Percentiles rank a stretch among this genome's conserved stretches.
phyloP scores from a whole-genome alignment of 208 protist genomes.

The Trypanosoma scelopori region DNA sequence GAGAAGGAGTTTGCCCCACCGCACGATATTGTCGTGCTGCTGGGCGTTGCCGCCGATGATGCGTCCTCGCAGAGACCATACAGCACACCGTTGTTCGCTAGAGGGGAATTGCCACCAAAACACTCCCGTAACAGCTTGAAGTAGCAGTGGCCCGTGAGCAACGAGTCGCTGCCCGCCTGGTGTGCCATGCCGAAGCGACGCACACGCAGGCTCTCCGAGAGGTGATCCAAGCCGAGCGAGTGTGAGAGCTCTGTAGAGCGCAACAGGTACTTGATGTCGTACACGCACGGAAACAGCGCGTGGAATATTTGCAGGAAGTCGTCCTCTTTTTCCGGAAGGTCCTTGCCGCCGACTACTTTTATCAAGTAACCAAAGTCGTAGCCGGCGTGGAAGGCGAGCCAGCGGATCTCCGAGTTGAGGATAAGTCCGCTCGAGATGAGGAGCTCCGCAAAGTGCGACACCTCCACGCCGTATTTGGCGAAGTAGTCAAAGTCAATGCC shows the following conservation, averaged over 20 bases:
- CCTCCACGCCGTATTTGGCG: conserved; percentile 94
- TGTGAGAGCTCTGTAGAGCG: conserved; percentile 90
- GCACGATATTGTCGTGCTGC: conserved; percentile 48
- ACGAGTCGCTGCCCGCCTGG: conserved; percentile 96
- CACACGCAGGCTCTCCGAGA: conserved; percentile 95
- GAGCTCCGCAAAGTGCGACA: conserved; percentile 96
- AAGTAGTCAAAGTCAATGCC: conserved; percentile 98
- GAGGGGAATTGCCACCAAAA: conserved; percentile 82
- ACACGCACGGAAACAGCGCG: conserved; percentile 96
- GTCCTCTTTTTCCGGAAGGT: conserved; percentile 95
- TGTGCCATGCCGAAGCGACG: conserved; percentile 92
- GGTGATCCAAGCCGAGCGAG: conserved; percentile 95
- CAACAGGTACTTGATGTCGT: conserved; percentile 99
- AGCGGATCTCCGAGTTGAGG: conserved; percentile 95
- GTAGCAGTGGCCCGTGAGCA: conserved; percentile 98
- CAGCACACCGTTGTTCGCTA: conserved; percentile 89
- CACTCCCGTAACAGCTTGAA: conserved; percentile 95
- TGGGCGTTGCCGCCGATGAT: conserved; percentile 72
- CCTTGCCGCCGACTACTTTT: conserved; percentile 95
- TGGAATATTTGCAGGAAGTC: conserved; percentile 97
- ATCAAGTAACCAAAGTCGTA: conserved; percentile 99
- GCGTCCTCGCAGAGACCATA: conserved; percentile 94
- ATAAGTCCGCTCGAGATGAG: conserved; percentile 97
- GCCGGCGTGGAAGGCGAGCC: conserved; percentile 98
- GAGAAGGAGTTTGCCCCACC: conserved; percentile 28